phyloP scores from a whole-genome alignment of 2,329 filamentous ascomycete genomes.

The Alternaria sp. region DNA sequence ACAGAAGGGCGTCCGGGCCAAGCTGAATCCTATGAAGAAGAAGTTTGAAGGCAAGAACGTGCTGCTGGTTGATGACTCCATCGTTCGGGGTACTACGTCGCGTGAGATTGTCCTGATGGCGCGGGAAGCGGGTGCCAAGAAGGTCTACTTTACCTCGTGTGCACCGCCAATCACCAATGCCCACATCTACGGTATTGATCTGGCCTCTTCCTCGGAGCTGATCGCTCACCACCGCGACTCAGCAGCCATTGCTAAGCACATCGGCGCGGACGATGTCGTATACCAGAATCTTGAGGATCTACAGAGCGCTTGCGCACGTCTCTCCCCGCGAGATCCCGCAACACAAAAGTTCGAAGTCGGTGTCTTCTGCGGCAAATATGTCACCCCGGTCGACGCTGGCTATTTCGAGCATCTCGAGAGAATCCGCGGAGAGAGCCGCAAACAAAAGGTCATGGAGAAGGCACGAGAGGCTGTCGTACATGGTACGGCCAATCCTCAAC shows the following conservation, averaged over 20 bases:
- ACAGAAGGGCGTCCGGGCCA: constrained; percentile 85
- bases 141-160: constrained; percentile 83
- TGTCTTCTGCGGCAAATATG: constrained; percentile 88
- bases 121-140: constrained; percentile 79
- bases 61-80: constrained; percentile 85
- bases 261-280: constrained; percentile 77
- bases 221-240: constrained; percentile 72
- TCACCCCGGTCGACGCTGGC: constrained; percentile 76
- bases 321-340: constrained; percentile 64
- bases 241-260: constrained; percentile 67
- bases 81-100: constrained; percentile 85
- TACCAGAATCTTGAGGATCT: constrained; percentile 80
- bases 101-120: constrained; percentile 84
- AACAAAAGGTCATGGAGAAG: constrained; percentile 69
- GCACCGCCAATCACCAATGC: constrained; percentile 82
- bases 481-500: constrained; percentile 65
- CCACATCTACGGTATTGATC: constrained; percentile 63
- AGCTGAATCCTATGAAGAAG: constrained; percentile 83
- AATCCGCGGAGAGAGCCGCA: constrained; percentile 72
- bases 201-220: constrained; percentile 73
- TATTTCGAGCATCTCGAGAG: constrained; percentile 84
- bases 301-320: constrained; percentile 77
- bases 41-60: constrained; percentile 85
- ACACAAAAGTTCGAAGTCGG: constrained; percentile 81
- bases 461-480: constrained; percentile 70